phyloP scores from a whole-genome alignment of 805 yeast species.

The Wickerhamiella qilinensis region DNA sequence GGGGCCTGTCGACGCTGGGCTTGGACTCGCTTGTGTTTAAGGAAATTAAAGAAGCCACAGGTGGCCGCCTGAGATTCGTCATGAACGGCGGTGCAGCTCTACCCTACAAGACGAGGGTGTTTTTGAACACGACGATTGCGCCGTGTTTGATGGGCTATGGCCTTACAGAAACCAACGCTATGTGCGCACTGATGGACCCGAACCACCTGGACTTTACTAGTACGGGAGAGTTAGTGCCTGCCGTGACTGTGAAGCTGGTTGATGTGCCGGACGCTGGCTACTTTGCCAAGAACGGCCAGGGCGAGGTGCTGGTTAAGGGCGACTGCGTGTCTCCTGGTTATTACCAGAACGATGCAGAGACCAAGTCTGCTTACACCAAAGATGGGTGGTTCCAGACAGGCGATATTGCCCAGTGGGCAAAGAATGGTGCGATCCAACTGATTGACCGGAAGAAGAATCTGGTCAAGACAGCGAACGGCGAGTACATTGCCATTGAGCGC shows the following conservation, averaged over 20 bases:
- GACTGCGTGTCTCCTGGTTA: constrained; percentile 58
- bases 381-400: constrained; percentile 96
- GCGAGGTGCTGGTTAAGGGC: constrained; percentile 78
- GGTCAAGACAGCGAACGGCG: constrained; percentile 93
- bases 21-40: constrained; percentile 67
- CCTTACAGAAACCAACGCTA: constrained; percentile 90
- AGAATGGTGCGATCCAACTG: constrained; percentile 60
- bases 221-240: constrained; percentile 70
- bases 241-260: constrained; percentile 72
- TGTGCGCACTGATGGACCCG: constrained; percentile 55
- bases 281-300: constrained; percentile 77
- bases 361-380: constrained; percentile 53
- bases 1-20: constrained; percentile 61
- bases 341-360: constrained; percentile 71
- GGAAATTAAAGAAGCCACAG: constrained; percentile 84
- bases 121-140: constrained; percentile 57
- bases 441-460: constrained; percentile 93
- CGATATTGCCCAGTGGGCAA: constrained; percentile 88
- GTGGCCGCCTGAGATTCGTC: constrained; percentile 61
- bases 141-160: constrained; percentile 94
- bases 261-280: constrained; percentile 89
- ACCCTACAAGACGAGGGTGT: constrained; percentile 64
- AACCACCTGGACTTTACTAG: constrained; percentile 52
- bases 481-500: constrained; percentile 92
- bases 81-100: constrained; percentile 92